Base-by-base conservation (phyloP, 2,329 filamentous ascomycete genomes). In the Colletotrichum chlorophyti region DNA sequence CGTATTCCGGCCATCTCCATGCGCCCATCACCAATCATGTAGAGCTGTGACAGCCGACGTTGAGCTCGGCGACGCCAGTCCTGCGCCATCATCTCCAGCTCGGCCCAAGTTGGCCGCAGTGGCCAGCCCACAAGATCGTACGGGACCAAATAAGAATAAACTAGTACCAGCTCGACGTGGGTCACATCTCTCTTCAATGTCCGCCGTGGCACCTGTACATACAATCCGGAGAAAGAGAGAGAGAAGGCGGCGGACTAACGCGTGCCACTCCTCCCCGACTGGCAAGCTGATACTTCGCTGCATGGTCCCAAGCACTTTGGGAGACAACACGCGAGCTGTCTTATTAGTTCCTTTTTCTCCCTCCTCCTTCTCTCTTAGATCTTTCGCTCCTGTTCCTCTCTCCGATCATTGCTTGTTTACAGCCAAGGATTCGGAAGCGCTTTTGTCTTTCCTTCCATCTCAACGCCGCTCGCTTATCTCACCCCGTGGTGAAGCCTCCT, bases 51-150 rank as follows among this genome's bases (percentile, higher is more conserved):
- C 51, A 35, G 15, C 26, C 17, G 42, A 29, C 23, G 24, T 24
- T 55, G 19, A 24, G n/a, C n/a, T 41, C 26, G 43, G 35, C 31
- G 26, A 29, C 43, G 45, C 51, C 29, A 26, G 29, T 38, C 38
- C 38, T 55, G 57, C 51, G 51, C 57, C 57, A 41, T 60, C 51
- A 60, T 52, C 43, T 32, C 38, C 29, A 55, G 57, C 57, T 60
- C 51, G 57, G 51, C 57, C 23, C 37, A 42, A 31, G 38, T 40
- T 34, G 50, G 46, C 50, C 48, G 50, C 50, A 48, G 29, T 43
- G 29, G 24, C 46, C 50, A 54, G 19, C 42, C 55, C 27, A 41
- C 17, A 40, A 43, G 15, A 45, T 40, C 37, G 32, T 17, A 19
- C 34, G 15, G 19, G 12, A 19, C 32, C 26, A 26, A 26, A 23